Base-by-base conservation (phyloP, 768 basidiomycete genomes). In the Termitomyces sp. region DNA sequence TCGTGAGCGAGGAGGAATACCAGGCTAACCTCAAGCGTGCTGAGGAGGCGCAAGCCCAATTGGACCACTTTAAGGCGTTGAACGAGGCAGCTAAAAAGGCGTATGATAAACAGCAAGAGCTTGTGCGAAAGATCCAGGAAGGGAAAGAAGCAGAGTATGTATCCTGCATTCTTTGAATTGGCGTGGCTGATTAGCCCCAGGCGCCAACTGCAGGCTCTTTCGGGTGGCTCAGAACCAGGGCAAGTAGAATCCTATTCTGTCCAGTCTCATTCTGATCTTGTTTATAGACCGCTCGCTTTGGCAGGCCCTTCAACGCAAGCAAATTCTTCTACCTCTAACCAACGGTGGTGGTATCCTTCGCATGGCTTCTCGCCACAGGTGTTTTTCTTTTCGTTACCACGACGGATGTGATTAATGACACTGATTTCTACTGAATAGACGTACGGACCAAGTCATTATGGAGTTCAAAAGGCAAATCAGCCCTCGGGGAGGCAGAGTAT, bases 1-100 rank as follows among this genome's bases (percentile, higher is more conserved):
- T 64, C n/a, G 55, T 67, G 40, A 60, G 63, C 31, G 64, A 61
- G 16, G 70, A 73, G 12, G 58, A 65, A 25, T 77, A 75, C 56
- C 40, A 43, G 13, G 18, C 15, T 16, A 73, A 75, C 54, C 50
- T 54, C 56, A 63, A 53, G 32, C 66, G 61, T 9, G 64, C 75
- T 25, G 64, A 68, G 35, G 48, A 62, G 25, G 66, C 68, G 31
- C 75, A 70, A 58, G 70, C 70, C 25, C 47, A 64, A 32, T 39
- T 77, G 4, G 67, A 69, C 20, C 44, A 53, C 20, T 68, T 46
- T 39, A 53, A 76, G 61, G 54, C 55, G 29, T 65, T 71, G 57
- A 80, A 81, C 51, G 76, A 79, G 41, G 59, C 64, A 1, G 80
- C 74, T 3, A 68, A 71, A 50, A 62, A 67, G 51, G 70, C 72